Evolutionary conservation across 2,329 filamentous ascomycete genomes (phyloP), one percentile per base, ranked within the genome.

Genomic region (Purpureocillium takamizusanense): DNA sequence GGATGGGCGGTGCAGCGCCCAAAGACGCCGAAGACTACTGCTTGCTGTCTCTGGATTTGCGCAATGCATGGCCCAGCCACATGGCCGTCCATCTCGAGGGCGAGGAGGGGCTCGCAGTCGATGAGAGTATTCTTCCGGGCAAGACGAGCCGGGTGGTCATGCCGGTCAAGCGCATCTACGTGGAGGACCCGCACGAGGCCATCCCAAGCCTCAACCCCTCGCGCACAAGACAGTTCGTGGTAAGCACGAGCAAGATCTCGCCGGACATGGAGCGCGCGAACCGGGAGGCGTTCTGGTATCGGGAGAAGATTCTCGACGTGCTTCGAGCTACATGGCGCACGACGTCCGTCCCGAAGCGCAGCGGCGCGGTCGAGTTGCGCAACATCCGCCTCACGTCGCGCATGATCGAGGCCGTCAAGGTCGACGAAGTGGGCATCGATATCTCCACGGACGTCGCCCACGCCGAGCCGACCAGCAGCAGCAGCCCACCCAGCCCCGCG

Each of bases 221-320:
- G 1, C 79, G 83, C n/a, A 83, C 87, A 53, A 76, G 88, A n/a
- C 89, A 95, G 54, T 95, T 94, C 51, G 86, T 95, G 23, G 86
- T 95, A 32, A 92, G 84, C 59, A 76, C 81, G 13, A 81, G 78
- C 53, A 85, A 85, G 50, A 77, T 89, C 40, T 81, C 83, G 0
- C 84, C 86, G 0, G 86, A 92, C 46, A 76, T 74, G 32, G 89
- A 95, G 61, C 76, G 84, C 27, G 75, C 79, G 11, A 83, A 74
- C 43, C 73, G 89, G 37, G 87, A 95, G 61, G 78, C 81, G 1
- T 95, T 95, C 57, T 95, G 89, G 89, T 95, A 87, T 58, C 78
- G 88, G 13, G 85, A 94, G 57, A 79, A 78, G 53, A 72, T 95
- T 2, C 71, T 95, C 3, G 80, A 83, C 42, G 69, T 70, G 31